Percentiles rank a stretch among this genome's conserved stretches.
These are phyloP conservation scores for Melastoma malabathricum DNA, from an alignment of 345 rosid genomes.

Conservation along the genomic window DNA sequence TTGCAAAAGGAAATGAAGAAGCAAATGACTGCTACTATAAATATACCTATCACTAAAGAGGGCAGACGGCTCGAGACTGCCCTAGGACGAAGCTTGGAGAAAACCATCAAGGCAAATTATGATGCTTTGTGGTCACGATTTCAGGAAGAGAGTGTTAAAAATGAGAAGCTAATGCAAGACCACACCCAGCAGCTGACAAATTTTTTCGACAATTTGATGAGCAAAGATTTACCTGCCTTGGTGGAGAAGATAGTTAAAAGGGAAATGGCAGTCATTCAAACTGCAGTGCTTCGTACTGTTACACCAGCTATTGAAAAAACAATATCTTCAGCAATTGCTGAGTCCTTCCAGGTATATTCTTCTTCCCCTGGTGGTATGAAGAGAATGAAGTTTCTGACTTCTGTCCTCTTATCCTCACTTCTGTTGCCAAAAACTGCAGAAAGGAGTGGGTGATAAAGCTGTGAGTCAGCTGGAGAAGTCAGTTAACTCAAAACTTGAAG, in stretches of 20 bases:
- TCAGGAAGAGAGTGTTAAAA: constrained; percentile 57
- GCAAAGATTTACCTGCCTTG: constrained; percentile 44
- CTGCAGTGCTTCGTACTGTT: constrained; percentile 33
- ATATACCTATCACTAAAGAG: constrained; percentile 47
- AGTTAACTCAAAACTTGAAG: constrained; percentile 66
- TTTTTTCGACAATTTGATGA: constrained; percentile 36
- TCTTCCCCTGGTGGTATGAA: too few species aligned
- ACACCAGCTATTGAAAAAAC: constrained; percentile 61
- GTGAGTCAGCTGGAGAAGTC: constrained; percentile 79
- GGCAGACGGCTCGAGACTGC: constrained; percentile 66
- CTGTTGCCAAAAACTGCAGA: constrained; percentile 28
- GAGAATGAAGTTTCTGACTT: too few species aligned
- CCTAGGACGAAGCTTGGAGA: constrained; percentile 60
- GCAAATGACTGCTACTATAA: constrained; percentile 53
- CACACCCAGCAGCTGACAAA: constrained; percentile 45
- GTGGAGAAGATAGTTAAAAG: constrained; percentile 62
- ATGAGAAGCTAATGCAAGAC: constrained; percentile 49
- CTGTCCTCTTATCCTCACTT: constrained; percentile 4
- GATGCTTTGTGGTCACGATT: constrained; percentile 79
- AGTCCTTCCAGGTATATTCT: constrained; percentile 75
- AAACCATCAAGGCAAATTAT: constrained; percentile 48
- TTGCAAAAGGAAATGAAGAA: constrained; percentile 73
- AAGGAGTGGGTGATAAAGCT: constrained; percentile 81
- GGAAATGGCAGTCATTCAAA: constrained; percentile 47
- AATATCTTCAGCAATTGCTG: constrained; percentile 46